A percentile compares a stretch with the other conserved stretches of the same genome.
Evolutionary conservation across 768 basidiomycete genomes (phyloP).

Genomic region (Hericium rajendrae): DNA sequence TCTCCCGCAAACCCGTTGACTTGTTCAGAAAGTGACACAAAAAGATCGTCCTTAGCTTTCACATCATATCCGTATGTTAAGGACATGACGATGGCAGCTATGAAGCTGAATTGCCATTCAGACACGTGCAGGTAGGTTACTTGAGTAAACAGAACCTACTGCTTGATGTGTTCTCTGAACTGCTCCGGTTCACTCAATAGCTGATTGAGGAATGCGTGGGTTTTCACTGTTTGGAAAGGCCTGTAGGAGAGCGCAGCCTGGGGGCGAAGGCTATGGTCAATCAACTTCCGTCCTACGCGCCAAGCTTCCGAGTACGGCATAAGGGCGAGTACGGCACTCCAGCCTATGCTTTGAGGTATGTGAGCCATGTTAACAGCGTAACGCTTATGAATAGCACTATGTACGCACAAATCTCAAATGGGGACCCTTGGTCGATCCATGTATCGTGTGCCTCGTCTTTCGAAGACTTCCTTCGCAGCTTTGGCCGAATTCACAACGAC

Average conservation of each 20-base stretch:
- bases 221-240: background rate
- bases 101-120: constrained; percentile 21
- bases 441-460: background rate
- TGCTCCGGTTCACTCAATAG: background rate
- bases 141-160: background rate
- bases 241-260: background rate
- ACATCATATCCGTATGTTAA: constrained; percentile 41
- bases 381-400: no score
- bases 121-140: no score
- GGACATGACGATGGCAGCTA: constrained; percentile 31
- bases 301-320: background rate
- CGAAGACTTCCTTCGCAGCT: background rate
- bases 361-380: background rate
- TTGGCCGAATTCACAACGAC: background rate
- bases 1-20: constrained; percentile 23
- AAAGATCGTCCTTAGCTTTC: constrained; percentile 31
- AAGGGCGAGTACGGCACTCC: background rate
- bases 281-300: background rate
- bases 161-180: background rate
- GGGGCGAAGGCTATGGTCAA: background rate
- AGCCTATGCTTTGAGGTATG: background rate
- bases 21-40: constrained; percentile 30
- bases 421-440: background rate
- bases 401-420: background rate
- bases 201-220: background rate